A percentile compares a stretch with the other conserved stretches of the same genome.
These are phyloP conservation scores for Ascodesmis nigricans DNA, from an alignment of 495 filamentous ascomycete genomes.

Conservation along the genomic window DNA sequence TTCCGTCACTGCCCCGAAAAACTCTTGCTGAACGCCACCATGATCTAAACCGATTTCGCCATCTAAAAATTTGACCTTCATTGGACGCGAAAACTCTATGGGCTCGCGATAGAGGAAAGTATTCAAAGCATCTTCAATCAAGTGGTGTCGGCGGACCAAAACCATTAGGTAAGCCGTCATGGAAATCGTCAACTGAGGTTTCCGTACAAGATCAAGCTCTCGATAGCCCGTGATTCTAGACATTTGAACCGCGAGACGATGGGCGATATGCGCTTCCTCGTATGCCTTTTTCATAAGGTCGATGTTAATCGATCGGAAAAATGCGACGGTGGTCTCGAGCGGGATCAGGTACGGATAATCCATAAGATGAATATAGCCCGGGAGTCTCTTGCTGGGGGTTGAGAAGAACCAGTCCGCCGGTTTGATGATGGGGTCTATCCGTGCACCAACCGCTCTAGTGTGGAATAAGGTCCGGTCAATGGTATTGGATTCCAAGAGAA, in stretches of 20 bases:
- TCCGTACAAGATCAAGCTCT: conserved; percentile 10
- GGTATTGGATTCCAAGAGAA: conserved; percentile 36
- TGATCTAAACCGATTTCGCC: conserved; percentile 84
- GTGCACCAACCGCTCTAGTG: conserved; percentile 51
- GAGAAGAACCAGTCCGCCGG: conserved; percentile 49
- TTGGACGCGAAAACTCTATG: conserved; percentile 57
- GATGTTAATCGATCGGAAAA: conserved; percentile 78
- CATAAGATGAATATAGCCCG: conserved; percentile 44
- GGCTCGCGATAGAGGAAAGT: conserved; percentile 72
- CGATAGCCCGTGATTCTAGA: conserved; percentile 26
- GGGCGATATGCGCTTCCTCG: conserved; percentile 43
- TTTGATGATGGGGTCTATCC: conserved; percentile 53
- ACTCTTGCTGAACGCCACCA: conserved; percentile 87
- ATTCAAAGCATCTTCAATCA: conserved; percentile 60
- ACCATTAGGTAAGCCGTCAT: conserved; percentile 56
- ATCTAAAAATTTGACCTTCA: conserved; percentile 72
- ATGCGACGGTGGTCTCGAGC: conserved; percentile 47
- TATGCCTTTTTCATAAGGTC: conserved; percentile 56
- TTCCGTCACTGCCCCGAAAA: conserved; percentile 61
- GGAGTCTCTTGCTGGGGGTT: conserved; percentile 29
- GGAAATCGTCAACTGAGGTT: conserved; percentile 30
- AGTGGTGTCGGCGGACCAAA: conserved; percentile 44
- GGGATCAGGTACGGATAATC: conserved; percentile 66
- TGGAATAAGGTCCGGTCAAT: conserved; percentile 34
- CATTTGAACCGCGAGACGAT: conserved; percentile 38